Evolutionary conservation across 129 eudicot genomes (phyloP), one percentile per base, ranked within the genome.

Genomic region (Solidago caesia): DNA sequence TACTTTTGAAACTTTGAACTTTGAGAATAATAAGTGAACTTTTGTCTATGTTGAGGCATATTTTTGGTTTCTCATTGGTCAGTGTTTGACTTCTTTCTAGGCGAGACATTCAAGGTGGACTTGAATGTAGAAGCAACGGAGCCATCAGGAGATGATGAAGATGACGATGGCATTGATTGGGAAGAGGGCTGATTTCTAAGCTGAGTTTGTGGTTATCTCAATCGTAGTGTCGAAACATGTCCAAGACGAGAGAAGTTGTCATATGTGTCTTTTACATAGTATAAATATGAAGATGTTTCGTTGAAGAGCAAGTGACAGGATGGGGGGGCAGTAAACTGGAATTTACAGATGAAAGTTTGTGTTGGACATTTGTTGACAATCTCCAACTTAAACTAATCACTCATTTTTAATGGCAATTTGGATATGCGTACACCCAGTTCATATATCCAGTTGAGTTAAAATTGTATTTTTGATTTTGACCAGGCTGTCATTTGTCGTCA

Each of bases 341-440:
- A 33, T 33, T 33, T 41, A 64, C 5, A 33, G 7, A 9, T 64
- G 48, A 26, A 10, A 13, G 39, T 43, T 39, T 33, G 46, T 41
- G 7, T 29, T 4, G 13, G 66, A 6, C 5, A 11, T 7, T 60
- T 60, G 29, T 26, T 60, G 27, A 60, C 66, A 82, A 84, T 81
- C 84, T 7, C 88, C 90, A 63, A 48, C n/a, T 66, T 79, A 85
- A 73, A 21, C 87, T 85, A 21, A n/a, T 55, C 25, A 1, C 60
- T 55, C 8, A n/a, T 55, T 55, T n/a, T 55, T n/a, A 55, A 55
- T 26, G 2, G 8, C 60, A 55, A 55, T 26, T n/a, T 55, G 60
- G 27, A 55, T 26, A 55, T 21, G 21, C 21, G 21, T 21, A 21
- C 21, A 21, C 21, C 21, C 21, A 21, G 21, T 55, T 55, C 9